phyloP scores from a whole-genome alignment of 1,284 basidiomycete genomes.

The Cerioporus squamosus region DNA sequence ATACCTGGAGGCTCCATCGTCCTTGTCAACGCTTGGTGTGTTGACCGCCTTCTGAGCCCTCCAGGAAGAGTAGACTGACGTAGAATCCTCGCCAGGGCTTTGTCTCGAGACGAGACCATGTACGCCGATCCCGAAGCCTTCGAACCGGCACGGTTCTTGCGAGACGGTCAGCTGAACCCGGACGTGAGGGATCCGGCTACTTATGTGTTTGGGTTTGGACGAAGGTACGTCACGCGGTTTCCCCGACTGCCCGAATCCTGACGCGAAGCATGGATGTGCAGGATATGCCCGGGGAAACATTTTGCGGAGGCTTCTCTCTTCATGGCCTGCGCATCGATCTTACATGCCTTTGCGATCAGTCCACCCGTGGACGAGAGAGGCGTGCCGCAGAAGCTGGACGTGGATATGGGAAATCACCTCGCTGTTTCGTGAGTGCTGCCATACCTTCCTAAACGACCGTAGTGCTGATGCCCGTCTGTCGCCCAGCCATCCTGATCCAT shows the following conservation, averaged over 20 bases:
- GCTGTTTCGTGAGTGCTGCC: conserved; percentile 6
- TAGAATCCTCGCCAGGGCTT: conserved; percentile 9
- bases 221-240: conserved; percentile 2
- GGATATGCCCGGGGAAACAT: conserved; percentile 17
- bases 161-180: not conserved
- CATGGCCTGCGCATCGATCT: conserved; percentile 12
- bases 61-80: not conserved
- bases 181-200: not conserved
- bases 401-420: not conserved
- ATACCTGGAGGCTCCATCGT: conserved; percentile 16
- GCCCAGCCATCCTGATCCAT: not conserved
- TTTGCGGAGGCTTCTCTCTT: conserved; percentile 13
- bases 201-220: conserved; percentile 12
- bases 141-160: conserved; percentile 15
- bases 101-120: conserved; percentile 22
- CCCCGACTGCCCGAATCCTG: too few relatives aligned
- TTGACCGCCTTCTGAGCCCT: not conserved
- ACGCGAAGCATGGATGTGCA: not conserved
- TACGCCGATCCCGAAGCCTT: conserved; percentile 23
- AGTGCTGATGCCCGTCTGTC: too few relatives aligned
- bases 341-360: conserved; percentile 9
- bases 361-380: conserved; percentile 3
- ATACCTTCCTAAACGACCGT: too few relatives aligned
- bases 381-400: not conserved
- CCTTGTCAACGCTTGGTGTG: conserved; percentile 18